Percentiles rank a stretch among this genome's conserved stretches.
Evolutionary conservation across 306 rosid genomes (phyloP).

Genomic region (Oxytropis ochrocephala): DNA sequence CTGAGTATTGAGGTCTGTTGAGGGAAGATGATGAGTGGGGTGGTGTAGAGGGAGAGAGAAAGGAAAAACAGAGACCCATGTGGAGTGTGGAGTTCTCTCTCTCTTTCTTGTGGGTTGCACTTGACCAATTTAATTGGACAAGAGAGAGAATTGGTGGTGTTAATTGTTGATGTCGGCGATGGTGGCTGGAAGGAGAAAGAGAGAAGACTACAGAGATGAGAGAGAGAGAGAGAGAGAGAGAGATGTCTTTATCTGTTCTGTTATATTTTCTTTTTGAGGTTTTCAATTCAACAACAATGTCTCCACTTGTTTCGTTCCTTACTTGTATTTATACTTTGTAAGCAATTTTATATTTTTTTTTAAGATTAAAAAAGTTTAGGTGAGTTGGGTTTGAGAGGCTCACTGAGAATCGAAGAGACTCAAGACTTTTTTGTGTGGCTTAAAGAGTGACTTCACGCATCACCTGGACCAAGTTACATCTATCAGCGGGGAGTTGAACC

Average conservation of each 20-base stretch:
- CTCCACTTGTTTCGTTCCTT: background rate
- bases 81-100: conserved; percentile 1
- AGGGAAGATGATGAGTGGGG: background rate
- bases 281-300: background rate
- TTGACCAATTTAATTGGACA: background rate
- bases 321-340: background rate
- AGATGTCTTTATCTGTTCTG: background rate
- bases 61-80: conserved; percentile 64
- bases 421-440: too few relatives aligned
- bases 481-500: too few relatives aligned
- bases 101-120: background rate
- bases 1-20: conserved; percentile 28
- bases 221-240: conserved; percentile 10
- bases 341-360: too few relatives aligned
- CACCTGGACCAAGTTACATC: too few relatives aligned
- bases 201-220: background rate
- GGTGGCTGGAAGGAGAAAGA: background rate
- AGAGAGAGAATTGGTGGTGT: background rate
- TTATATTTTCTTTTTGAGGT: background rate
- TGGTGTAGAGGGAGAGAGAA: conserved; percentile 3
- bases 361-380: too few relatives aligned
- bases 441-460: too few relatives aligned
- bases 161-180: background rate
- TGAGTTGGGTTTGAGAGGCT: too few relatives aligned
- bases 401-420: too few relatives aligned